Evolutionary conservation across 1,139 yeast genomes (phyloP).

Genomic region (Wickerhamomyces sp.): DNA sequence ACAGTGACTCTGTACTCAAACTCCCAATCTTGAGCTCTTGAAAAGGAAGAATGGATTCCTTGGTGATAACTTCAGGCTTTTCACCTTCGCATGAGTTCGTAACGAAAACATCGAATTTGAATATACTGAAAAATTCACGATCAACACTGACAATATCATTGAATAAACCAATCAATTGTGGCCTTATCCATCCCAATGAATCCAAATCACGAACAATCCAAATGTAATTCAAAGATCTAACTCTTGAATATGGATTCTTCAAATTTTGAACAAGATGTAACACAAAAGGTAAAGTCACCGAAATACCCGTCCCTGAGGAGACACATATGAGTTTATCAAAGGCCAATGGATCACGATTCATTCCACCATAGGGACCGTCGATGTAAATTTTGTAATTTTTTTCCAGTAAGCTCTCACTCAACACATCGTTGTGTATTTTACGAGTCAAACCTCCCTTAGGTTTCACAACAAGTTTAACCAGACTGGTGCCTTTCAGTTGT

Average conservation of each 20-base stretch:
- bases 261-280: slow-evolving; percentile 17
- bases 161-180: slow-evolving; percentile 31
- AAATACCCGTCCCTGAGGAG: slow-evolving; percentile 51
- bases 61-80: slow-evolving; percentile 3
- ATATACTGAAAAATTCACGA: slow-evolving; percentile 3
- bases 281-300: slow-evolving; percentile 46
- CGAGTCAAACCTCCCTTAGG: slow-evolving; percentile 50
- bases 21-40: slow-evolving; percentile 3
- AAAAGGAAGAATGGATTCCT: background rate
- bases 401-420: slow-evolving; percentile 12
- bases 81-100: slow-evolving; percentile 12
- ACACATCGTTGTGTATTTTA: slow-evolving; percentile 24
- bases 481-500: slow-evolving; percentile 21
- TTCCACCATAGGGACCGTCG: slow-evolving; percentile 67
- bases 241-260: slow-evolving; percentile 8
- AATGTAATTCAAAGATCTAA: slow-evolving; percentile 34
- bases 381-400: slow-evolving; percentile 32
- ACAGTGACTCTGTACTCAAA: background rate
- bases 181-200: slow-evolving; percentile 40
- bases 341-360: slow-evolving; percentile 41
- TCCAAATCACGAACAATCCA: slow-evolving; percentile 42
- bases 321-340: slow-evolving; percentile 44
- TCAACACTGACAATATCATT: slow-evolving; percentile 5
- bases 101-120: slow-evolving; percentile 16
- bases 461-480: slow-evolving; percentile 44